Base-by-base conservation (phyloP, 768 basidiomycete genomes). In the Hortiboletus flavorubellus region DNA sequence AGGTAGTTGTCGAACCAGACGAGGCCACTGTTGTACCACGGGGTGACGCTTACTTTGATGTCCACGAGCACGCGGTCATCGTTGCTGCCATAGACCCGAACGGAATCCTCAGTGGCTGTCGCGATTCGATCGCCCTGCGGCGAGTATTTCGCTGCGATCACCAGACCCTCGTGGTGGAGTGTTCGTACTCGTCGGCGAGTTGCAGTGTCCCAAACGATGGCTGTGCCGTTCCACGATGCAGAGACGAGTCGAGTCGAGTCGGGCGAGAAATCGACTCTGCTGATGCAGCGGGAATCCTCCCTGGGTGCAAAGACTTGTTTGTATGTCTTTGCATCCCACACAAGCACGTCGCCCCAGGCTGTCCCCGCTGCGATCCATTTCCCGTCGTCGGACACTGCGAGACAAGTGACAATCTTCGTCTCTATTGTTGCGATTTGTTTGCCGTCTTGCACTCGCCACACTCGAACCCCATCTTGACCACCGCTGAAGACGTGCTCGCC, bases 251-350 rank as follows among this genome's bases (percentile, higher is more conserved):
- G 40, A 2, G 34, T 42, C 15, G 45, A 42, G 49, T 58, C 49
- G 15, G 53, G 49, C 4, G 53, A 41, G 40, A 55, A 58, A 16
- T 58, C 57, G 30, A 58, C 35, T 2, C 11, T 48, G 11, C 7
- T 0, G 18, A 33, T 15, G 31, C 0, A 8, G 9, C n/a, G n/a
- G n/a, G 1, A 2, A 14, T 5, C 7, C 16, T 9, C 8, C 15
- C 26, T 2, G 26, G 2, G 16, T 21, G 26, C 10, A 4, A 40
- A 41, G 14, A 49, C 35, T 4, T n/a, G 18, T 30, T 44, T 21
- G 48, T 56, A 26, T 18, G 51, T 49, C 16, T 44, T 12, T 16
- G 40, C 46, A 3, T 56, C 46, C 51, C 51, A 53, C 1, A 53
- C 15, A 23, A 15, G 12, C n/a, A 56, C 10, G 0, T 33, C 1